These are phyloP conservation scores for Filobasidium wieringae DNA, from an alignment of 768 basidiomycete genomes.

Conservation along the genomic window DNA sequence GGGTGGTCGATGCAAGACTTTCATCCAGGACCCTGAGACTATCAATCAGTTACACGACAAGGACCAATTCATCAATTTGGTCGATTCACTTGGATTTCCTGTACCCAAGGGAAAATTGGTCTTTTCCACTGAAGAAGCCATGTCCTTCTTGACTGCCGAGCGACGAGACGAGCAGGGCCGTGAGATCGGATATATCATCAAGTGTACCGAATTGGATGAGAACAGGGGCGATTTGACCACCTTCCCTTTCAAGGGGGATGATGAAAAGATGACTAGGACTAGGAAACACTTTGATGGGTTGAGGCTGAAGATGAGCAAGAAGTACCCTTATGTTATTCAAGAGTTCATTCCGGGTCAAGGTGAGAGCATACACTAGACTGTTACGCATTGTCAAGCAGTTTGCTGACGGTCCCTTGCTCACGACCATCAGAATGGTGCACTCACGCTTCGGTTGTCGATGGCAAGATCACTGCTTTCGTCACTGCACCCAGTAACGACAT, in stretches of 20 bases:
- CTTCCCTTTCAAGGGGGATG: constrained; percentile 30
- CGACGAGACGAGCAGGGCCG: constrained; percentile 10
- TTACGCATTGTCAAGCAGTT: background rate
- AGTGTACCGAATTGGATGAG: constrained; percentile 38
- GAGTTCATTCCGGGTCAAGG: constrained; percentile 37
- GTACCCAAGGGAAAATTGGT: constrained; percentile 30
- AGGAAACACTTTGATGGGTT: constrained; percentile 19
- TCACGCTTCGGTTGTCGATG: constrained; percentile 36
- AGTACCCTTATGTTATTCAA: constrained; percentile 38
- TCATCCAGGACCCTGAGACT: constrained; percentile 34
- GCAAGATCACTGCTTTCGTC: constrained; percentile 35
- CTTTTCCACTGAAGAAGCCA: constrained; percentile 22
- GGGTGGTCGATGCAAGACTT: constrained; percentile 25
- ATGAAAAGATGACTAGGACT: constrained; percentile 21
- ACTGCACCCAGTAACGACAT: constrained; percentile 38
- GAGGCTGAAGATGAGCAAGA: constrained; percentile 14
- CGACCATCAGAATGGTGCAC: constrained; percentile 34
- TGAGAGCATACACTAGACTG: constrained; percentile 6
- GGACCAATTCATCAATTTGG: constrained; percentile 34
- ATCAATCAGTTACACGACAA: constrained; percentile 34
- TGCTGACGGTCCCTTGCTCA: background rate
- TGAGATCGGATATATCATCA: constrained; percentile 30
- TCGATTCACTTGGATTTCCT: constrained; percentile 26
- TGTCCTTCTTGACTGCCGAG: constrained; percentile 19
- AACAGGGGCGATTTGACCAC: constrained; percentile 35